A percentile compares a stretch with the other conserved stretches of the same genome.
These are phyloP conservation scores for Azolla pinnata DNA, from an alignment of 75 land plant species.

Conservation along the genomic window DNA sequence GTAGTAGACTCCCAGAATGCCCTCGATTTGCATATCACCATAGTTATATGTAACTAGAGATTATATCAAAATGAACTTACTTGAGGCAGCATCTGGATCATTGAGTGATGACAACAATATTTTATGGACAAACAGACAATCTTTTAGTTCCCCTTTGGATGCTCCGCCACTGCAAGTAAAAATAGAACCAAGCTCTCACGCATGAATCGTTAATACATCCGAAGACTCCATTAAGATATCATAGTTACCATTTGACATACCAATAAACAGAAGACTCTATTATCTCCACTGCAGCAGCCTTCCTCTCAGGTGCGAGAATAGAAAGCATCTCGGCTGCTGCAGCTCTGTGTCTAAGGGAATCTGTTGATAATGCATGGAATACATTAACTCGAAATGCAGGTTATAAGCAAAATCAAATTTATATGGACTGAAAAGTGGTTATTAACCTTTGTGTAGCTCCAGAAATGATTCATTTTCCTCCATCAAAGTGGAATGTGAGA, in stretches of 20 bases:
- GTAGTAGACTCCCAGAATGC: too few species aligned
- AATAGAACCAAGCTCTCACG: background rate
- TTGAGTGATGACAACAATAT: slow-evolving; percentile 39
- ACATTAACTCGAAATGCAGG: slow-evolving; percentile 4
- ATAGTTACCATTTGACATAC: slow-evolving; percentile 17
- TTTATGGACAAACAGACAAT: slow-evolving; percentile 69
- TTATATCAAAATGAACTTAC: slow-evolving; percentile 31
- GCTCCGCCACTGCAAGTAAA: slow-evolving; percentile 8
- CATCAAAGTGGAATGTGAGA: too few species aligned
- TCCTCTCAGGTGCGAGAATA: slow-evolving; percentile 60
- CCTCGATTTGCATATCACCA: too few species aligned
- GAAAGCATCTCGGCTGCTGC: slow-evolving; percentile 84
- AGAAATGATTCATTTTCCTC: slow-evolving; percentile 63
- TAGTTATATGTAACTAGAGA: background rate
- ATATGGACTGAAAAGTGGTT: background rate
- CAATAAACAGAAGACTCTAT: slow-evolving; percentile 61
- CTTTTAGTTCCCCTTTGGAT: slow-evolving; percentile 59
- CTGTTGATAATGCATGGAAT: too few species aligned
- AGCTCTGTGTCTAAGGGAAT: slow-evolving; percentile 85
- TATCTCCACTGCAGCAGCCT: slow-evolving; percentile 49
- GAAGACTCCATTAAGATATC: background rate
- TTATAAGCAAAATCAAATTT: background rate
- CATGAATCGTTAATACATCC: background rate
- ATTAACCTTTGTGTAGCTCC: slow-evolving; percentile 56
- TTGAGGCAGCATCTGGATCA: slow-evolving; percentile 71